Base-by-base conservation (phyloP, 1,284 basidiomycete genomes). In the Cryptococcus sp. region DNA sequence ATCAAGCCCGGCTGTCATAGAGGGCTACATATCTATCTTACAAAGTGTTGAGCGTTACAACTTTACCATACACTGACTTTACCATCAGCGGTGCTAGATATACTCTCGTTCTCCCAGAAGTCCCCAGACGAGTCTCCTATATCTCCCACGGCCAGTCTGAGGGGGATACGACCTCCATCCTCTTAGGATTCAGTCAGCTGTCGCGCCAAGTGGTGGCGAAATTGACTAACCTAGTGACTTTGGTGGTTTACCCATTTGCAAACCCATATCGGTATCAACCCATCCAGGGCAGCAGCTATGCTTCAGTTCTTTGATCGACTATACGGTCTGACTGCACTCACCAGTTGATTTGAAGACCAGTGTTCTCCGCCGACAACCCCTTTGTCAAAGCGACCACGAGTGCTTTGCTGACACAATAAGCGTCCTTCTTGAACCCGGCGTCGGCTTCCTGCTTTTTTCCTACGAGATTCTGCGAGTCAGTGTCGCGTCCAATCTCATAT, bases 31-130 rank as follows among this genome's bases (percentile, higher is more conserved):
- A n/a, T n/a, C n/a, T n/a, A n/a, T n/a, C n/a, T n/a, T n/a, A n/a
- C n/a, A n/a, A n/a, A n/a, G n/a, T n/a, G n/a, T 28, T 4, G 28
- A 4, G 28, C 4, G 11, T 28, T 43, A n/a, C 2, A 22, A 24
- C 41, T n/a, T 21, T 24, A 43, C 41, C 41, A 43, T 14, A 43
- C 18, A 19, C 41, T 43, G 21, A 43, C 7, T 19, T 22, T 43
- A 18, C 41, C 41, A 43, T 43, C 41, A 14, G 41, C 41, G 21
- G 41, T 21, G 24, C 41, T 43, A 19, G 41, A 43, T 14, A 43
- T 43, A 24, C 41, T 43, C 41, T 43, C 14, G 19, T 43, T 43
- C 41, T 43, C 41, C 41, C 41, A 43, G 24, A 43, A 43, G 3
- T 43, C 41, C 19, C 41, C 41, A n/a, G 13, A 22, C 7, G 41